Base-by-base conservation (phyloP, 306 rosid genomes). In the Cucumis cinereus region DNA sequence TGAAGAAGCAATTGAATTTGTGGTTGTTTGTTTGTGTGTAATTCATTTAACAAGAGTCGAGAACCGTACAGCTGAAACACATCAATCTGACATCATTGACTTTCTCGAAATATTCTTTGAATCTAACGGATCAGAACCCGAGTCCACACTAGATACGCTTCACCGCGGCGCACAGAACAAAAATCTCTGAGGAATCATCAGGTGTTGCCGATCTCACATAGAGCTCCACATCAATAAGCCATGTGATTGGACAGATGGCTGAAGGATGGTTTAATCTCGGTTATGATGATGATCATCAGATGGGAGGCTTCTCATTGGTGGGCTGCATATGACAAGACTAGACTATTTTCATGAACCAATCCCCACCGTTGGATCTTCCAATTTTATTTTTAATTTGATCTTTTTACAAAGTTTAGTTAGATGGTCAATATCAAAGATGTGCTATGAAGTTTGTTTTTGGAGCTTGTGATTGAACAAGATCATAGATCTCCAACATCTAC, bases 351-450 rank as follows among this genome's bases (percentile, higher is more conserved):
- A 80, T 49, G 59, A 69, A 43, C 7, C 84, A 80, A 89, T 84
- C 88, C 84, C 85, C 86, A 83, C 88, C 90, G 80, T 83, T 87
- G 35, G 87, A 88, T 87, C 30, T 80, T 77, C 33, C 10, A 7
- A 33, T 17, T 30, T 62, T 64, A 36, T 0, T 8, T 38, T 12
- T 41, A 1, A 49, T 20, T 20, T 22, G 3, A 45, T 10, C 4
- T 10, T 10, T 60, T 60, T 61, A 8, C 13, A 47, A 14, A 47
- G 58, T 14, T 45, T 70, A n/a, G 90, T 86, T 84, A 80, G 49
- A 11, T 80, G 57, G 91, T 90, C 85, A 40, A 13, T 80, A 88
- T 87, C 90, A 47, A 81, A 59, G 15, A 45, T 68, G 36, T 68
- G 43, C 54, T 68, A 17, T 5, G 11, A 40, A 43, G 20, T 43